phyloP scores from a whole-genome alignment of 2,329 filamentous ascomycete species.

The Periconia macrospinosa region DNA sequence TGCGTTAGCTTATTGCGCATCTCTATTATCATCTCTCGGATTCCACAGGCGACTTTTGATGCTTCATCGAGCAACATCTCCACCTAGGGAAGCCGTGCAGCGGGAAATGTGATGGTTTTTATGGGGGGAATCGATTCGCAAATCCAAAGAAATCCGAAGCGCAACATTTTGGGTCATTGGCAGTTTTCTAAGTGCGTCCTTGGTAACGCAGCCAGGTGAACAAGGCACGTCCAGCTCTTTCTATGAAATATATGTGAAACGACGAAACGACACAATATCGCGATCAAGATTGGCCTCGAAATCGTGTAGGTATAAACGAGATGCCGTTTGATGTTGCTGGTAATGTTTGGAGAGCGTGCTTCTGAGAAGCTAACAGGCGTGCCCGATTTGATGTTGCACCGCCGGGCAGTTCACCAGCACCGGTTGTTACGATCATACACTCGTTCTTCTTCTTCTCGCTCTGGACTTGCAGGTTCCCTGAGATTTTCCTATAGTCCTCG shows the following conservation, averaged over 20 bases:
- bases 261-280: background rate
- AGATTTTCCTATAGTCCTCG: background rate
- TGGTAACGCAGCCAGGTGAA: background rate
- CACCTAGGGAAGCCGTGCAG: background rate
- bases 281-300: background rate
- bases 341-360: background rate
- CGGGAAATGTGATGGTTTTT: background rate
- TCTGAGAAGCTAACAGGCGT: background rate
- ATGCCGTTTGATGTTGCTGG: background rate
- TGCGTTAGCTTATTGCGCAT: background rate
- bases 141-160: background rate
- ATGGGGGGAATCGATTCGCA: background rate
- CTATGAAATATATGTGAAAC: background rate
- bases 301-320: background rate
- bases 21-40: background rate
- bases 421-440: background rate
- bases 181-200: background rate
- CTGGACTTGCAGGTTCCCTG: background rate
- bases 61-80: background rate
- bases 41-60: background rate
- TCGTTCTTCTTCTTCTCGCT: background rate
- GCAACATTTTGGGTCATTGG: background rate
- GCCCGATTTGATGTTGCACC: background rate
- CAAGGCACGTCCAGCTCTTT: background rate
- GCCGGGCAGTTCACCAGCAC: background rate